A percentile compares a stretch with the other conserved stretches of the same genome.
Conservation (phyloP, 441 rosid genomes). For the Macaranga tanarius region DNA sequence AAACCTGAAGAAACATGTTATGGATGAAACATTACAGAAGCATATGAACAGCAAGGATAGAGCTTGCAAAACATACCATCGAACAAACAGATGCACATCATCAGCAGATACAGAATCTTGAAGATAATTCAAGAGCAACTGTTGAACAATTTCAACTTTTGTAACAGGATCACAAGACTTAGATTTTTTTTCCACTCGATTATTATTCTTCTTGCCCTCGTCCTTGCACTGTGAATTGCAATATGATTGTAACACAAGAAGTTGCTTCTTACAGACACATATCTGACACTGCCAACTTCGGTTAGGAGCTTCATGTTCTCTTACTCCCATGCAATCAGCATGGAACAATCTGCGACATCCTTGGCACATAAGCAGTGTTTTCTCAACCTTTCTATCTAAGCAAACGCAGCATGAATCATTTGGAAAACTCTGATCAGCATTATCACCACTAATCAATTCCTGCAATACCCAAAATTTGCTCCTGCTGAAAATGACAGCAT, state of each 20-base stretch:
- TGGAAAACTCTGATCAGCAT: conserved; percentile 38
- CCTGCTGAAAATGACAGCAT: conserved; percentile 58
- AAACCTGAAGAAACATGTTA: conserved; percentile 62
- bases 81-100: conserved; percentile 78
- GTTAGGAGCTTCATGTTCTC: conserved; percentile 71
- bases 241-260: conserved; percentile 80
- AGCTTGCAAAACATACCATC: conserved; percentile 62
- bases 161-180: conserved; percentile 47
- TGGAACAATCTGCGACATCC: conserved; percentile 83
- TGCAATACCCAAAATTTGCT: conserved; percentile 65
- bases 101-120: conserved; percentile 82
- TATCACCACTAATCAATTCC: conserved; percentile 57
- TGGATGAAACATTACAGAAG: conserved; percentile 31
- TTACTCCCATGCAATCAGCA: conserved; percentile 86
- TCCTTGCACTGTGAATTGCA: conserved; percentile 63
- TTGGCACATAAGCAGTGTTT: conserved; percentile 64
- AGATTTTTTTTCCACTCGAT: conserved; percentile 31
- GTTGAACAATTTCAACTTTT: conserved; percentile 80
- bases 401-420: conserved; percentile 74
- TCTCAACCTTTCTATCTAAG: conserved; percentile 62
- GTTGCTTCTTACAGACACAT: conserved; percentile 83
- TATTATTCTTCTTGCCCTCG: conserved; percentile 33
- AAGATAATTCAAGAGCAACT: conserved; percentile 89
- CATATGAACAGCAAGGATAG: conserved; percentile 21
- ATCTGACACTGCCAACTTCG: conserved; percentile 83